Evolutionary conservation across 2,329 filamentous ascomycete species (phyloP).

Genomic region (Penicillium oxalicum): DNA sequence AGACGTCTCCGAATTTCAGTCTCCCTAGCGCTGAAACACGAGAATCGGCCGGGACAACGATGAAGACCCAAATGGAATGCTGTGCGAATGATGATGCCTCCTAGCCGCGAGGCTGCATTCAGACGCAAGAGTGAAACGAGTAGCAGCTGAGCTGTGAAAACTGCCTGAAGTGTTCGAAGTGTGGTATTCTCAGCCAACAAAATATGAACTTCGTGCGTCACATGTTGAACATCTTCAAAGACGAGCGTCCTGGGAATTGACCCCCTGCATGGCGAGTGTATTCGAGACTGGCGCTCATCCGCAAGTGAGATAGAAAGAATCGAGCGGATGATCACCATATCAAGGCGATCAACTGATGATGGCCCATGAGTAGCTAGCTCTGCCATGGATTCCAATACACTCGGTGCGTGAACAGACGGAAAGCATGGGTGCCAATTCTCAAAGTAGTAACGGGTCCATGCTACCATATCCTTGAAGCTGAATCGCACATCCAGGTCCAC

Average conservation of each 20-base stretch:
- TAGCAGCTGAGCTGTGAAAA: conserved; percentile 50
- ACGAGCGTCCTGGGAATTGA: conserved; percentile 42
- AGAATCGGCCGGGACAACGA: conserved; percentile 50
- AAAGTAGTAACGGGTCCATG: conserved; percentile 51
- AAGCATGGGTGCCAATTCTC: conserved; percentile 54
- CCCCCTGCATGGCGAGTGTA: conserved; percentile 4
- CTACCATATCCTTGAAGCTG: conserved; percentile 46
- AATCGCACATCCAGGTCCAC: conserved; percentile 8
- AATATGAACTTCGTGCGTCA: conserved; percentile 46
- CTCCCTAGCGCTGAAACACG: conserved; percentile 46
- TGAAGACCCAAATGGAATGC: conserved; percentile 55
- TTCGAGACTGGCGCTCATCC: conserved; percentile 44
- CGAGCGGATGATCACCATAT: conserved; percentile 44
- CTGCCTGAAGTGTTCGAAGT: conserved; percentile 46
- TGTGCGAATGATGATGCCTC: conserved; percentile 51
- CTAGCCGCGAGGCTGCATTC: conserved; percentile 52
- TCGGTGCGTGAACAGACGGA: conserved; percentile 52
- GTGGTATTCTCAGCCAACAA: conserved; percentile 46
- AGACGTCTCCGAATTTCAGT: conserved; percentile 47
- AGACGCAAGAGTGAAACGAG: conserved; percentile 52
- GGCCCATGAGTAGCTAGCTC: conserved; percentile 33
- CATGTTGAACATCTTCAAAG: conserved; percentile 46
- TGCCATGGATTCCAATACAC: conserved; percentile 46
- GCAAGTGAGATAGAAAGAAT: conserved; percentile 51
- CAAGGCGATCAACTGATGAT: conserved; percentile 27